These are phyloP conservation scores for Pistacia integerrima DNA, from an alignment of 345 rosid genomes.

Conservation along the genomic window DNA sequence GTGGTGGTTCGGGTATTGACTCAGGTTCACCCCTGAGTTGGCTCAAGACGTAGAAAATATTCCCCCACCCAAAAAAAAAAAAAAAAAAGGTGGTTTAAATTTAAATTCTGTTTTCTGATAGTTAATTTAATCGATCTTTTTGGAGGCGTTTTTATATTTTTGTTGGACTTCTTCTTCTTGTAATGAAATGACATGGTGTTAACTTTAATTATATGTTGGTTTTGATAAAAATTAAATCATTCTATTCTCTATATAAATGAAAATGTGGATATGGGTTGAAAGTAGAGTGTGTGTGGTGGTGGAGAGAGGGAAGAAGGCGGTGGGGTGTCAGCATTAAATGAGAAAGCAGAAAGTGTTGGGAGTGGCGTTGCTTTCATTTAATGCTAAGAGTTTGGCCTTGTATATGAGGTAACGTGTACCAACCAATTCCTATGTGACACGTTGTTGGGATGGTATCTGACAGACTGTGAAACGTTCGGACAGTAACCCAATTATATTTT, in stretches of 20 bases:
- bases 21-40: slow-evolving; percentile 58
- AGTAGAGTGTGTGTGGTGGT: not conserved
- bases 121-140: slow-evolving; percentile 9
- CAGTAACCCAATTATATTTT: not conserved
- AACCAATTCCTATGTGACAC: slow-evolving; percentile 18
- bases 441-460: slow-evolving; percentile 1
- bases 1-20: slow-evolving; percentile 99
- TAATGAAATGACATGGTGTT: not conserved
- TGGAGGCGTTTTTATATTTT: not conserved
- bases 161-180: not conserved
- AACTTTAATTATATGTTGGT: not conserved
- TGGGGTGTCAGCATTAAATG: slow-evolving; percentile 32
- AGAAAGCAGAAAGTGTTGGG: slow-evolving; percentile 34
- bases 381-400: slow-evolving; percentile 23
- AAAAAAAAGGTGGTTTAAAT: not conserved
- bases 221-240: not conserved
- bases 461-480: slow-evolving; percentile 1
- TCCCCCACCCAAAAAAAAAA: not conserved
- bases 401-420: slow-evolving; percentile 1
- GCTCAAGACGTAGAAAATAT: slow-evolving; percentile 9
- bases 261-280: not conserved
- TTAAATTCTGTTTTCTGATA: not conserved
- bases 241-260: no score
- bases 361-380: slow-evolving; percentile 33
- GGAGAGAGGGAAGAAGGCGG: not conserved